These are phyloP conservation scores for Sordaria brevicollis DNA, from an alignment of 495 filamentous ascomycete species.

Conservation along the genomic window DNA sequence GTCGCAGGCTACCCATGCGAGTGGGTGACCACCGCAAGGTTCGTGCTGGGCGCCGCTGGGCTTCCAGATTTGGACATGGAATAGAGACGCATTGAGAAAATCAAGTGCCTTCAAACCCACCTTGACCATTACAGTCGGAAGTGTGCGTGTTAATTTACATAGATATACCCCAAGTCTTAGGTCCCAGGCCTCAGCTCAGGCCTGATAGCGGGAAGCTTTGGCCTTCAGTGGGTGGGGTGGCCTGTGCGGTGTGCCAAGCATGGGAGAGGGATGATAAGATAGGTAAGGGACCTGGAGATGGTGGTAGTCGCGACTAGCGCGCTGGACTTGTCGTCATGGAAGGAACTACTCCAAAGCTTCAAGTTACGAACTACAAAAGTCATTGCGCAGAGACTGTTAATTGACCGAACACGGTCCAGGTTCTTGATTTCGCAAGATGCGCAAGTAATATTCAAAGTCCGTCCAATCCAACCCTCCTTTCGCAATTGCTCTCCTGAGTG, in stretches of 20 bases:
- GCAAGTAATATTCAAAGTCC: neutral
- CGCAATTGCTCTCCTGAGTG: neutral
- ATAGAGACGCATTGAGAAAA: constrained; percentile 28
- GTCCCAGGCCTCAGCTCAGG: too few species aligned
- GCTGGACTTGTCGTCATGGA: neutral
- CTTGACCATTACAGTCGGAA: constrained; percentile 40
- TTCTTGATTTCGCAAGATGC: neutral
- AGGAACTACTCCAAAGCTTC: neutral
- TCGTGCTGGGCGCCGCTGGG: constrained; percentile 41
- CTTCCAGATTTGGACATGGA: constrained; percentile 37
- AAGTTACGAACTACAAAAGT: neutral
- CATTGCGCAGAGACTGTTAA: neutral
- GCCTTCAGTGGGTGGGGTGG: neutral
- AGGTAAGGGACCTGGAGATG: neutral
- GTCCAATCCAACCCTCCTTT: neutral
- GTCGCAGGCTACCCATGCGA: constrained; percentile 42
- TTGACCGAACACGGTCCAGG: neutral
- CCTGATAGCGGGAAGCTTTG: too few species aligned
- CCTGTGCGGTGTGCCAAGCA: neutral
- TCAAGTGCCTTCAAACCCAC: constrained; percentile 36
- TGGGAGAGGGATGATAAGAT: neutral
- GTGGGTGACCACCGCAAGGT: constrained; percentile 40
- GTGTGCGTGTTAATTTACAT: constrained; percentile 7
- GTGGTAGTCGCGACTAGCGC: neutral
- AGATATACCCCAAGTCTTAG: constrained; percentile 4